These are phyloP conservation scores for Gracilaria gracilis DNA, from an alignment of 23 red algal genomes.

Conservation along the genomic window DNA sequence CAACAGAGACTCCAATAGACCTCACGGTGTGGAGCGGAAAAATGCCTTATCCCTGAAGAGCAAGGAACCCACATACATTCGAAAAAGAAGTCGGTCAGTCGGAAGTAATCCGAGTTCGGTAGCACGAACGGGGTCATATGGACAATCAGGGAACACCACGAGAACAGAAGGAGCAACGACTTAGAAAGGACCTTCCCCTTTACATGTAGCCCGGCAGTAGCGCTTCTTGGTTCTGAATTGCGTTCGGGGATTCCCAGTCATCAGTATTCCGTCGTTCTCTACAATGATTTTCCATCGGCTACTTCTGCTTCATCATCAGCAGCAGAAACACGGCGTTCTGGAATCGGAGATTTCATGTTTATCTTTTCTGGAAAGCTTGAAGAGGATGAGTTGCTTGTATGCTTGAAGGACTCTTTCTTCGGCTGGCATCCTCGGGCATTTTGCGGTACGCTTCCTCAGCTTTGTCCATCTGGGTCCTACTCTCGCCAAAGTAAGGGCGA, in stretches of 20 bases:
- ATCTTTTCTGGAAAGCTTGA: conserved; percentile 50
- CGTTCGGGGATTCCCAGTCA: neutral
- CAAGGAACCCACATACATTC: neutral
- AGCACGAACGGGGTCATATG: neutral
- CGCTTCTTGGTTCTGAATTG: conserved; percentile 24
- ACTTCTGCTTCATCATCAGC: neutral
- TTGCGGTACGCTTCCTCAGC: too few species aligned
- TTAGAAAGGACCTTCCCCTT: neutral
- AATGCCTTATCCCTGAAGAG: neutral
- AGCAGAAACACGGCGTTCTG: neutral
- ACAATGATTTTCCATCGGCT: neutral
- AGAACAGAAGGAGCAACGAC: neutral
- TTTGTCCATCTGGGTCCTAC: too few species aligned
- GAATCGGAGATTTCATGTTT: conserved; percentile 65
- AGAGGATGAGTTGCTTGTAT: conserved; percentile 17
- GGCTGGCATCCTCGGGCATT: too few species aligned
- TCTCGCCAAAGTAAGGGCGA: too few species aligned
- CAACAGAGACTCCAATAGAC: neutral
- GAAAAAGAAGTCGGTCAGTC: neutral
- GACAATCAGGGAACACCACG: neutral
- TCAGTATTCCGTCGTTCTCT: conserved; percentile 47
- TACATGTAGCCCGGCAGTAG: neutral
- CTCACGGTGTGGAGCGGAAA: neutral
- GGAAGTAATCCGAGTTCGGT: neutral
- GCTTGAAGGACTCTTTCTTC: conserved; percentile 22